A percentile compares a stretch with the other conserved stretches of the same genome.
Conservation (phyloP, 495 filamentous ascomycete genomes). For the Amniculicola lignicola region DNA sequence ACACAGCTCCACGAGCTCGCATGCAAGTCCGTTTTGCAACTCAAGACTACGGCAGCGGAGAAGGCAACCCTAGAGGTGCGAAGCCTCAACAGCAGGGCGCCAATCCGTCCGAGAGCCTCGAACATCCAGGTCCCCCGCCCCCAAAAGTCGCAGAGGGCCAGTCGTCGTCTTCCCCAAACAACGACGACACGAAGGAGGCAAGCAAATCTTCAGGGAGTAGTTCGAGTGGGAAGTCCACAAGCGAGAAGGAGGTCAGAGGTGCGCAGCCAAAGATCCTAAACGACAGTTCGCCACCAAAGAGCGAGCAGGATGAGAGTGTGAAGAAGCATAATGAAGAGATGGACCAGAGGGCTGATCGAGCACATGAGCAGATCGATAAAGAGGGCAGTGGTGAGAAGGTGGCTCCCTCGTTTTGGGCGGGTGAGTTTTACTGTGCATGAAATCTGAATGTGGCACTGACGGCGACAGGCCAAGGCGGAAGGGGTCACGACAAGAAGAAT, state of each 20-base stretch:
- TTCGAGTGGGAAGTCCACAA: conserved; percentile 1
- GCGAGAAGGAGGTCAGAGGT: conserved; percentile 22
- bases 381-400: too few species aligned
- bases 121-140: conserved; percentile 41
- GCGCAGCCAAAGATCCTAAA: conserved; percentile 46
- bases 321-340: conserved; percentile 62
- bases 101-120: conserved; percentile 30
- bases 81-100: conserved; percentile 36
- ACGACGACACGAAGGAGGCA: neutral
- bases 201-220: neutral
- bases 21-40: conserved; percentile 32
- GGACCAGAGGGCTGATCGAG: conserved; percentile 50
- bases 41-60: conserved; percentile 40
- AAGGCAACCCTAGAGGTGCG: conserved; percentile 36
- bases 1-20: conserved; percentile 20
- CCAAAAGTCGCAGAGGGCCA: conserved; percentile 29
- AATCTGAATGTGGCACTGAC: neutral
- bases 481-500: neutral
- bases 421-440: neutral
- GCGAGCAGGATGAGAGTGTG: conserved; percentile 36
- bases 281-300: conserved; percentile 46
- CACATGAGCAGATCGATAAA: conserved; percentile 33
- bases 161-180: neutral
- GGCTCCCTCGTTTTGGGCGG: neutral
- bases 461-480: conserved; percentile 16